Conservation (phyloP, 805 yeast species). For the Komagataella kurtzmanii region DNA sequence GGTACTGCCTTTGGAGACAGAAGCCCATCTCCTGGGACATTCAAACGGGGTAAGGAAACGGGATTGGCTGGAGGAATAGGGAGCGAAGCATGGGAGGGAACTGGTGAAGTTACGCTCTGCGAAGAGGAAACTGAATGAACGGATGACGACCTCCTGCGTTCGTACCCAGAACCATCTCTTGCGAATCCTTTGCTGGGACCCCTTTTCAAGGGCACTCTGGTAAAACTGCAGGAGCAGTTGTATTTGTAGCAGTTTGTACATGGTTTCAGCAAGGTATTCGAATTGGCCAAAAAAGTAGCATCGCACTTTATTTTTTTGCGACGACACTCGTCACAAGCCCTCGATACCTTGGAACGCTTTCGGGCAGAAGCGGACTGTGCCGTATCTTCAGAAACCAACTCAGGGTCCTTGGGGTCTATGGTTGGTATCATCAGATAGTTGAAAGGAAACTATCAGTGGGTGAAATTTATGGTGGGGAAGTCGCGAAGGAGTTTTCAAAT, state of each 20-base stretch:
- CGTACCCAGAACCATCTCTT: constrained; percentile 14
- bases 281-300: constrained; percentile 33
- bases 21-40: not conserved
- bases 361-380: constrained; percentile 10
- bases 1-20: constrained; percentile 5
- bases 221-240: constrained; percentile 51
- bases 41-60: not conserved
- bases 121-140: not conserved
- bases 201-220: constrained; percentile 59
- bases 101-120: not conserved
- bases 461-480: not conserved
- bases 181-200: constrained; percentile 70
- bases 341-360: constrained; percentile 57
- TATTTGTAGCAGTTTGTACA: constrained; percentile 55
- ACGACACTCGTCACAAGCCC: constrained; percentile 77
- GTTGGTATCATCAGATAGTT: not conserved
- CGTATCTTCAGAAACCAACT: not conserved
- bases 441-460: not conserved
- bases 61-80: not conserved
- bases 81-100: not conserved
- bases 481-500: not conserved
- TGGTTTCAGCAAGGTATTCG: constrained; percentile 31
- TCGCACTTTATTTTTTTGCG: constrained; percentile 63
- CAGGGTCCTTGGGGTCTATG: not conserved
- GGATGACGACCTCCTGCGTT: not conserved